Conservation (phyloP, 768 basidiomycete genomes). For the Leccinellum luteum region DNA sequence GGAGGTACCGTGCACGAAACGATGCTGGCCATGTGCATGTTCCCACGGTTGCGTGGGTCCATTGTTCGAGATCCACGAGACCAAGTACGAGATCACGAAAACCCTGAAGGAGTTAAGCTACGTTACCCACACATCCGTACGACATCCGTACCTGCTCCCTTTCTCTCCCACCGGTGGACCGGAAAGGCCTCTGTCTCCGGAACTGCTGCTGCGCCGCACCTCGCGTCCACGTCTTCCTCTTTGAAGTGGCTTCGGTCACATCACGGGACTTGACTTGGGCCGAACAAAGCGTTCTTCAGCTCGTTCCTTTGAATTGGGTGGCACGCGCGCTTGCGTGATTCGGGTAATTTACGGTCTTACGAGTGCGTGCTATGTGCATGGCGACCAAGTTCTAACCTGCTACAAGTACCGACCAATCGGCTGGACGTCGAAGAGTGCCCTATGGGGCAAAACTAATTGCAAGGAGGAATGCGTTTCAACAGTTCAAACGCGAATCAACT, state of each 20-base stretch:
- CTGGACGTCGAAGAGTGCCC: background rate
- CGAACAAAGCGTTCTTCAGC: background rate
- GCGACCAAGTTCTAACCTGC: background rate
- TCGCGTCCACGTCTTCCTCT: constrained; percentile 1
- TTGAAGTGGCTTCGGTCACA: background rate
- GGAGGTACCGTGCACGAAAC: constrained; percentile 7
- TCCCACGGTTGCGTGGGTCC: constrained; percentile 2
- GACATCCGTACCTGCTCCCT: constrained; percentile 9
- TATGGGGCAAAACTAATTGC: background rate
- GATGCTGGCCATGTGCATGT: background rate
- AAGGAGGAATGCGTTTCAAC: background rate
- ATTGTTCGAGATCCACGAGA: constrained; percentile 19
- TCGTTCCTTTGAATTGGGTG: background rate
- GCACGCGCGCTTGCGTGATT: background rate
- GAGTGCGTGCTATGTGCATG: background rate
- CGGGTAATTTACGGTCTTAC: background rate
- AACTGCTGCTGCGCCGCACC: background rate
- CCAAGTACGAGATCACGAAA: constrained; percentile 24
- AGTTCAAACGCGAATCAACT: background rate
- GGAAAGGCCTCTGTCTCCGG: background rate
- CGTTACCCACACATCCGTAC: constrained; percentile 7
- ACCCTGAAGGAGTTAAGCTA: constrained; percentile 35
- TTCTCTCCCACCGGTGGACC: background rate
- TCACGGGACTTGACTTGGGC: background rate
- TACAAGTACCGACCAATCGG: background rate